These are phyloP conservation scores for Fusarium phyllophilum DNA, from an alignment of 2,329 filamentous ascomycete genomes.

Conservation along the genomic window DNA sequence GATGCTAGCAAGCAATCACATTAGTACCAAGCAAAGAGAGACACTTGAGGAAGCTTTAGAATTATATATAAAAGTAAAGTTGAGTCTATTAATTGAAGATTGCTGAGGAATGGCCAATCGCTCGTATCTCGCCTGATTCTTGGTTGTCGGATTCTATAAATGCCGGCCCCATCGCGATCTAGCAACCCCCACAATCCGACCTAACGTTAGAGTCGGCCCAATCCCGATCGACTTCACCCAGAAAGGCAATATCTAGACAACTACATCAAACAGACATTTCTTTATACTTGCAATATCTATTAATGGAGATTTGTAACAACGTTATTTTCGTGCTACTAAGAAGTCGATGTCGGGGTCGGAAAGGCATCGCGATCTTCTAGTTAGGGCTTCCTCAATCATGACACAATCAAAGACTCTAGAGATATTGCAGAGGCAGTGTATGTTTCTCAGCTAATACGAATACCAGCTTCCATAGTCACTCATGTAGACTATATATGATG, in stretches of 20 bases:
- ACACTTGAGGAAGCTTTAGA: not conserved
- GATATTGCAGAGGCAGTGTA: not conserved
- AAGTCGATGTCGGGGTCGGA: not conserved
- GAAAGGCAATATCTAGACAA: constrained; percentile 1
- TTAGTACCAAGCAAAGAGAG: not conserved
- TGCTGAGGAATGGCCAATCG: not conserved
- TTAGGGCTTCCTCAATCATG: not conserved
- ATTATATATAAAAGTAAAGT: not conserved
- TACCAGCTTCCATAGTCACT: not conserved
- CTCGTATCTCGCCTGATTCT: constrained; percentile 5
- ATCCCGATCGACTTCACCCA: constrained; percentile 16
- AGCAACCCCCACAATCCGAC: constrained; percentile 14
- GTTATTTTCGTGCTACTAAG: not conserved
- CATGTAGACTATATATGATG: not conserved
- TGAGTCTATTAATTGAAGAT: not conserved
- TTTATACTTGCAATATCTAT: not conserved
- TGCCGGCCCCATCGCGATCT: constrained; percentile 4
- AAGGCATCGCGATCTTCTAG: not conserved
- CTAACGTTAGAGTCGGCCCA: constrained; percentile 1
- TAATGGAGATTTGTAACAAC: fast-evolving
- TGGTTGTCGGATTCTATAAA: constrained; percentile 7
- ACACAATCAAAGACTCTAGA: not conserved
- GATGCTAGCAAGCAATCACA: not conserved
- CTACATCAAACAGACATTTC: not conserved
- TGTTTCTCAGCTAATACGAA: not conserved